Evolutionary conservation across 768 basidiomycete species (phyloP), one percentile per base, ranked within the genome.

Genomic region (Hebeloma cylindrosporum): DNA sequence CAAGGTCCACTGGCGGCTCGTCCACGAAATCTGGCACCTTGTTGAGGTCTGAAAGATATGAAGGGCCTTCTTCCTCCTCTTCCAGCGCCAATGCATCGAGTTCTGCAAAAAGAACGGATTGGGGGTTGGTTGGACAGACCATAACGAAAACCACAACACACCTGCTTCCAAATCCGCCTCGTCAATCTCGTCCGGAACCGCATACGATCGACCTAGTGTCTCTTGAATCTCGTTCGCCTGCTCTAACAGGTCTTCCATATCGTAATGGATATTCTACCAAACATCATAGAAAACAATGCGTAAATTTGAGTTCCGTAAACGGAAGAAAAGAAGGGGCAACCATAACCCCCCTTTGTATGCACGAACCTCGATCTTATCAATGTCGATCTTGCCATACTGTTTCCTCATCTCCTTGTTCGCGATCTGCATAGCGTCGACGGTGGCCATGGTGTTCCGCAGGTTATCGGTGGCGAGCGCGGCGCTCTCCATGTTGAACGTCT

Each of bases 141-240:
- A 30, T 1, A 23, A 5, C 13, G n/a, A 21, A 18, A 36, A 17
- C 13, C 9, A 4, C 16, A 36, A 60, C 79, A 36, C 58, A 88
- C 95, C 95, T 33, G 96, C 96, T 74, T 97, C 88, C 3, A 99
- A 75, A 65, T 98, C 96, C 6, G 89, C 92, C 64, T 99, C 96
- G 66, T 99, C 96, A 17, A 99, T 74, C 63, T 98, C 96, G 54
- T 99, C 96, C 11, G 96, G 96, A 0, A 98, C 90, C 10, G 86
- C 90, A 64, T 99, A 99, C 17, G 93, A 94, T 51, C 95, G 75
- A 13, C 88, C 91, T 17, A 99, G 71, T 16, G 87, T 82, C 64
- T 98, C 96, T 60, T 98, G 95, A 47, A 99, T 92, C 64, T 99
- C 96, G 59, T 97, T 98, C 7, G 93, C 90, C 63, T 96, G 93